A percentile compares a stretch with the other conserved stretches of the same genome.
These are phyloP conservation scores for Pythium aphanidermatum DNA, from an alignment of 352 stramenopile species.

Conservation along the genomic window DNA sequence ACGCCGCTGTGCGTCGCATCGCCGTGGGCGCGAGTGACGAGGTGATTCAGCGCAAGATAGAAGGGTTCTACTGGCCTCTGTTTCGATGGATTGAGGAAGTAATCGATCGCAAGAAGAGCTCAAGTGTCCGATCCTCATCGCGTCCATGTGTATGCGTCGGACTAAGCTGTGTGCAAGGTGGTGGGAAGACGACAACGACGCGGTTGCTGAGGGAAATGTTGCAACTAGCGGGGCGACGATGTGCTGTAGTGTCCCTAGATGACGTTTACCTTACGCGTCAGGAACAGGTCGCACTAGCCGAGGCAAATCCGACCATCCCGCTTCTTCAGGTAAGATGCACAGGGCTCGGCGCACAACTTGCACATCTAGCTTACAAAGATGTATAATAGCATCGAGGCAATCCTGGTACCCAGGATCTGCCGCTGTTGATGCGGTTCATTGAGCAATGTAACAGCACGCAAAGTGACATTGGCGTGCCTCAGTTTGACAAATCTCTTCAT, in stretches of 20 bases:
- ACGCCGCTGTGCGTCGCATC: conserved; percentile 38
- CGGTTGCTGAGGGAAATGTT: conserved; percentile 63
- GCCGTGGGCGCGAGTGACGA: conserved; percentile 24
- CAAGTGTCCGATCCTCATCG: conserved; percentile 19
- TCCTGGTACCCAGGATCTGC: conserved; percentile 73
- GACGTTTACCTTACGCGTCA: conserved; percentile 74
- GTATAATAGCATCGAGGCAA: conserved; percentile 77
- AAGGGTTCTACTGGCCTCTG: conserved; percentile 75
- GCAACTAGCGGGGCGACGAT: conserved; percentile 40
- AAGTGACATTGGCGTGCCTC: conserved; percentile 45
- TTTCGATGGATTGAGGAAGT: conserved; percentile 65
- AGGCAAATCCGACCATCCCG: conserved; percentile 52
- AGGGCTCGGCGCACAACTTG: no score
- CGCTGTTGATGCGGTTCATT: conserved; percentile 56
- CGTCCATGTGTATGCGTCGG: conserved; percentile 57
- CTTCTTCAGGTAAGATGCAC: conserved; percentile 54
- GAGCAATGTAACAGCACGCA: conserved; percentile 41
- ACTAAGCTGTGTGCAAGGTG: conserved; percentile 78
- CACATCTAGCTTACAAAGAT: no score
- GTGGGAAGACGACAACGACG: conserved; percentile 82
- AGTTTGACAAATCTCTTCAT: conserved; percentile 78
- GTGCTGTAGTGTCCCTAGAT: conserved; percentile 74
- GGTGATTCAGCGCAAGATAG: conserved; percentile 36
- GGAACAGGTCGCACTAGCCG: conserved; percentile 59
- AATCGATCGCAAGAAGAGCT: conserved; percentile 22